A percentile compares a stretch with the other conserved stretches of the same genome.
Evolutionary conservation across 164 flowering plant species (phyloP).

Genomic region (Chloranthus sessilifolius): DNA sequence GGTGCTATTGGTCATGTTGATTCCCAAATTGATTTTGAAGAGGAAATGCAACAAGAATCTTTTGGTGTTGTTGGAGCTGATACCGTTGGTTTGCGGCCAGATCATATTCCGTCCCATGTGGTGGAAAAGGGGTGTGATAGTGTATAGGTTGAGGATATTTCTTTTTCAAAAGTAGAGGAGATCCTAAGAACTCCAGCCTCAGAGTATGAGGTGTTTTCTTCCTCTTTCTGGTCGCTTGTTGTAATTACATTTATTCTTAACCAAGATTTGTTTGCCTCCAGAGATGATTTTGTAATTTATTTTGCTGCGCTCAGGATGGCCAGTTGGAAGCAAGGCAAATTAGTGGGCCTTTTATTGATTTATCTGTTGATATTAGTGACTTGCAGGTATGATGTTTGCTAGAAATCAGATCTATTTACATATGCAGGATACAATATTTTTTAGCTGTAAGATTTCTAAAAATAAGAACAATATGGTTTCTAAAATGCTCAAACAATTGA

Average conservation of each 20-base stretch:
- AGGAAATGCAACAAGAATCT: conserved; percentile 24
- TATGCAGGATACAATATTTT: no score
- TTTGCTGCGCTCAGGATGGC: conserved; percentile 41
- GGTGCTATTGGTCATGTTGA: conserved; percentile 20
- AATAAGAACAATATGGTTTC: no score
- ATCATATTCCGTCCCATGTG: conserved; percentile 26
- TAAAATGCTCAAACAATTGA: no score
- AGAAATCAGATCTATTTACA: not conserved
- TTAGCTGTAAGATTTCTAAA: no score
- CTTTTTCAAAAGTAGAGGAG: conserved; percentile 23
- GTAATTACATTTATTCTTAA: not conserved
- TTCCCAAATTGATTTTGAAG: conserved; percentile 26
- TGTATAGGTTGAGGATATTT: conserved; percentile 42
- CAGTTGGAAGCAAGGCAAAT: conserved; percentile 28
- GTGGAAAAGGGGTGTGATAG: conserved; percentile 35
- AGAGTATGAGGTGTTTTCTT: conserved; percentile 60
- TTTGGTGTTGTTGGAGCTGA: conserved; percentile 16
- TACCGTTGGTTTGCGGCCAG: conserved; percentile 8
- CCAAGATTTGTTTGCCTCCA: no score
- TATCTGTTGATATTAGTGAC: conserved; percentile 53
- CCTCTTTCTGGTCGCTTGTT: not conserved
- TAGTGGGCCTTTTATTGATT: conserved; percentile 50
- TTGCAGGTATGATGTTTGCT: conserved; percentile 63
- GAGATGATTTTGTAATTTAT: no score
- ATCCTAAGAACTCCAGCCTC: conserved; percentile 40